phyloP scores from a whole-genome alignment of 208 protist genomes.

The Trichomonas vaginalis region DNA sequence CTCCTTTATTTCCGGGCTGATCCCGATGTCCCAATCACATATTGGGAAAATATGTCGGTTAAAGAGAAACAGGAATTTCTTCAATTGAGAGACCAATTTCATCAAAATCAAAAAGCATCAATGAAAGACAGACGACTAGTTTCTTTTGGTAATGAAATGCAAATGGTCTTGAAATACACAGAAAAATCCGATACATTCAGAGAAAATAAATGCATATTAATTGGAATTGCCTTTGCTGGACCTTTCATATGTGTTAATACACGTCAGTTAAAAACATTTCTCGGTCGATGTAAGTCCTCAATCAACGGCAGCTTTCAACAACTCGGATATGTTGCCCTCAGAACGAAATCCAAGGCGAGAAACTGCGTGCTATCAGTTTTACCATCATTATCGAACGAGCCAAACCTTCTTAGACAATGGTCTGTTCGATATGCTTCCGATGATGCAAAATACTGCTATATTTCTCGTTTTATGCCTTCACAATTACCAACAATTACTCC shows the following conservation, averaged over 20 bases:
- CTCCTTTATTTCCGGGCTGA: not conserved
- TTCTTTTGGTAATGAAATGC: not conserved
- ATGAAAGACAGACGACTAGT: not conserved
- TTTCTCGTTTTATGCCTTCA: not conserved
- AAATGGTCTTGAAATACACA: not conserved
- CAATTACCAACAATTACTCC: not conserved
- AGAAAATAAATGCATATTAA: not conserved
- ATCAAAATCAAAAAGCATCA: not conserved
- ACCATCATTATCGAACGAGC: not conserved
- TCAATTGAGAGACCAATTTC: not conserved
- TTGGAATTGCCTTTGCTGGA: not conserved
- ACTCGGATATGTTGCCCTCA: not conserved
- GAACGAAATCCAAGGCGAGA: not conserved
- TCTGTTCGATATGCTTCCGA: not conserved
- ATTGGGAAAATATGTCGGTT: not conserved
- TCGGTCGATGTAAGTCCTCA: not conserved
- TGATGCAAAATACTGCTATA: not conserved
- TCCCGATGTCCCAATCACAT: not conserved
- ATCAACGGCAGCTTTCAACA: conserved; percentile 15
- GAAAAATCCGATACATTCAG: not conserved
- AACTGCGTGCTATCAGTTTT: not conserved
- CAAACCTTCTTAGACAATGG: not conserved
- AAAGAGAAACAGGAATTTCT: not conserved
- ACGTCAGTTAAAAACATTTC: not conserved
- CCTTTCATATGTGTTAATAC: conserved; percentile 16